Conservation (phyloP, 495 filamentous ascomycete species). For the Neurospora intermedia region DNA sequence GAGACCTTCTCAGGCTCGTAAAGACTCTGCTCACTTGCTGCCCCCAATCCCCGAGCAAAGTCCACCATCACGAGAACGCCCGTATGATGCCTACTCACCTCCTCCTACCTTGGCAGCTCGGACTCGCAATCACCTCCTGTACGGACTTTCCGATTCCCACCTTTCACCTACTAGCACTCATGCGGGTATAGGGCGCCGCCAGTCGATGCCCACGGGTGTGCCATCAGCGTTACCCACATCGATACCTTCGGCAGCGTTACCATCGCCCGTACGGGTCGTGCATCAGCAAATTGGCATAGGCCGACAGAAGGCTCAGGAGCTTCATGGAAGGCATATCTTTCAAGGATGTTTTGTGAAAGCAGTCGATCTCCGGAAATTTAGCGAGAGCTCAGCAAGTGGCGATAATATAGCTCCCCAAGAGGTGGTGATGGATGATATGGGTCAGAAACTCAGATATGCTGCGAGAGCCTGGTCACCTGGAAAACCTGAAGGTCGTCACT, state of each 20-base stretch:
- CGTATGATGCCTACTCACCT: background rate
- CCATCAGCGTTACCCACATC: background rate
- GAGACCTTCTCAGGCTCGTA: constrained; percentile 6
- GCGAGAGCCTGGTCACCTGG: background rate
- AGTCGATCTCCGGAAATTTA: constrained; percentile 24
- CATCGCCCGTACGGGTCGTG: background rate
- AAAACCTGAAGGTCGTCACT: background rate
- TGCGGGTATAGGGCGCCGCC: background rate
- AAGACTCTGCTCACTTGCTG: constrained; percentile 9
- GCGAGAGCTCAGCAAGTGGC: constrained; percentile 10
- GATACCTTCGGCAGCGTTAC: constrained; percentile 4
- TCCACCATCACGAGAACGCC: background rate
- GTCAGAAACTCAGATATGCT: background rate
- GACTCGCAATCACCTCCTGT: background rate
- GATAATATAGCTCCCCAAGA: constrained; percentile 1
- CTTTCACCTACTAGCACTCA: background rate
- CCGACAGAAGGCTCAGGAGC: background rate
- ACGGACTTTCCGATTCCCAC: background rate
- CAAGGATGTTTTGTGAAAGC: constrained; percentile 30
- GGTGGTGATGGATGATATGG: background rate
- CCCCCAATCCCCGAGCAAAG: constrained; percentile 20
- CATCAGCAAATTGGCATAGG: background rate
- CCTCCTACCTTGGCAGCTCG: background rate
- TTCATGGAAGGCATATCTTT: background rate
- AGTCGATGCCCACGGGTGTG: background rate